A percentile compares a stretch with the other conserved stretches of the same genome.
phyloP scores from a whole-genome alignment of 2,329 filamentous ascomycete species.

The Chaetomium sp. region DNA sequence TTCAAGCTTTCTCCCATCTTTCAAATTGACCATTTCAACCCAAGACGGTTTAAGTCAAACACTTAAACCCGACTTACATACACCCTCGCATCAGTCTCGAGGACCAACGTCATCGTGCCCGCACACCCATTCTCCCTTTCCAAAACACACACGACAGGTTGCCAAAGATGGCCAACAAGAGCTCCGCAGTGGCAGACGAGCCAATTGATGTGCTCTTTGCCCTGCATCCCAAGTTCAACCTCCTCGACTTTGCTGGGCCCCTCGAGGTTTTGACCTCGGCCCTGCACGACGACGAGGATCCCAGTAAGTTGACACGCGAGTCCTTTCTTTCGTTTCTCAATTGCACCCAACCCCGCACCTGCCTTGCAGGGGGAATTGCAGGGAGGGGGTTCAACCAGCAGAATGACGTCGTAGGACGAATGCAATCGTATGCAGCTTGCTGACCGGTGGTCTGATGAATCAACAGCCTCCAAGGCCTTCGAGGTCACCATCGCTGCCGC shows the following conservation, averaged over 20 bases:
- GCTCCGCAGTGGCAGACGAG: slow-evolving; percentile 52
- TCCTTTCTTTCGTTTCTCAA: not conserved
- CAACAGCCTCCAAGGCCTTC: slow-evolving; percentile 49
- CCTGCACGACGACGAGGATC: slow-evolving; percentile 47
- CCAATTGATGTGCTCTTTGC: slow-evolving; percentile 55
- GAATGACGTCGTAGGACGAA: not conserved
- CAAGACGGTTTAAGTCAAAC: not conserved
- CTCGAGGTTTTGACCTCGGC: slow-evolving; percentile 46
- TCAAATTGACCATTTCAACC: not conserved
- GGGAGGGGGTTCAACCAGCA: not conserved
- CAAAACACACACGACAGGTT: slow-evolving; percentile 6
- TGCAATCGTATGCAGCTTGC: not conserved
- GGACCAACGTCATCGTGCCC: not conserved
- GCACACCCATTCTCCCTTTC: not conserved
- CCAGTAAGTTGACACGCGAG: slow-evolving; percentile 35
- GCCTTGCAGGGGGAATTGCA: not conserved
- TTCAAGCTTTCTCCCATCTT: not conserved
- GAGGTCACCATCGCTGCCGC: slow-evolving; percentile 49
- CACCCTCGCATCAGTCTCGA: not conserved
- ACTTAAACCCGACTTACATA: not conserved
- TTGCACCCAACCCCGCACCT: slow-evolving; percentile 5
- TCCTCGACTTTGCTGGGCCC: slow-evolving; percentile 52
- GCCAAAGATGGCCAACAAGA: slow-evolving; percentile 51
- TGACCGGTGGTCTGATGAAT: slow-evolving; percentile 9
- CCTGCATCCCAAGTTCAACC: slow-evolving; percentile 53